Percentiles rank a stretch among this genome's conserved stretches.
Evolutionary conservation across 2,329 filamentous ascomycete species (phyloP).

Genomic region (Ampelomyces quisqualis): DNA sequence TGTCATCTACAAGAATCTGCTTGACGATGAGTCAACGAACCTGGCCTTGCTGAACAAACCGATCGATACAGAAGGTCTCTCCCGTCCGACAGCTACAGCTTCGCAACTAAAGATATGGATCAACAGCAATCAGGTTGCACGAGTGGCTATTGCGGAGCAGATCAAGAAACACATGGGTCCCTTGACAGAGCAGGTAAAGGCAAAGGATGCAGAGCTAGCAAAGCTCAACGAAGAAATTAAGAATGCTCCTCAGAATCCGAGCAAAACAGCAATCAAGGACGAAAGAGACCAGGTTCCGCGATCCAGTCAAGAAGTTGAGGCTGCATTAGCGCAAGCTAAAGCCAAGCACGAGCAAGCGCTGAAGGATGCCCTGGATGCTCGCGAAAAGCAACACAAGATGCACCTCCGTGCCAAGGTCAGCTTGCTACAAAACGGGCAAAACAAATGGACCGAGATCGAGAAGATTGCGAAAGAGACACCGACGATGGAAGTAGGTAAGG

Average conservation of each 20-base stretch:
- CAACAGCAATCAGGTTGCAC: conserved; percentile 8
- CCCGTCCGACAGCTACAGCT: conserved; percentile 13
- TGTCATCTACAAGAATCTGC: conserved; percentile 2
- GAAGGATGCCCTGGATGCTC: conserved; percentile 36
- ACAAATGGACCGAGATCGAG: conserved; percentile 76
- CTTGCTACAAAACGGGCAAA: conserved; percentile 62
- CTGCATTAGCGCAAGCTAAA: conserved; percentile 21
- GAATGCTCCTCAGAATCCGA: conserved; percentile 9
- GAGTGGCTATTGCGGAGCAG: conserved; percentile 9
- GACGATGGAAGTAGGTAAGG: conserved; percentile 76
- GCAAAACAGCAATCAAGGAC: conserved; percentile 7
- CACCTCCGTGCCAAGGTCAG: conserved; percentile 58
- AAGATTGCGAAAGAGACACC: conserved; percentile 84
- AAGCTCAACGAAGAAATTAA: conserved; percentile 5
- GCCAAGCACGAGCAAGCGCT: conserved; percentile 44
- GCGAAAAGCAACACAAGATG: conserved; percentile 58
- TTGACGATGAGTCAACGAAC: conserved; percentile 1
- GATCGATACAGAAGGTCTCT: conserved; percentile 28
- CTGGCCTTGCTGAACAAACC: conserved; percentile 6
- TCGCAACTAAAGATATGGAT: conserved; percentile 13
- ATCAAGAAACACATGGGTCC: conserved; percentile 9
- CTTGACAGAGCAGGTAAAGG: conserved; percentile 1
- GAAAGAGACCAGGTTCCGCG: conserved; percentile 14
- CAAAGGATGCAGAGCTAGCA: conserved; percentile 4
- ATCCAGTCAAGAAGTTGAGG: conserved; percentile 16